These are phyloP conservation scores for Penicillium sp. DNA, from an alignment of 2,329 filamentous ascomycete genomes.

Conservation along the genomic window DNA sequence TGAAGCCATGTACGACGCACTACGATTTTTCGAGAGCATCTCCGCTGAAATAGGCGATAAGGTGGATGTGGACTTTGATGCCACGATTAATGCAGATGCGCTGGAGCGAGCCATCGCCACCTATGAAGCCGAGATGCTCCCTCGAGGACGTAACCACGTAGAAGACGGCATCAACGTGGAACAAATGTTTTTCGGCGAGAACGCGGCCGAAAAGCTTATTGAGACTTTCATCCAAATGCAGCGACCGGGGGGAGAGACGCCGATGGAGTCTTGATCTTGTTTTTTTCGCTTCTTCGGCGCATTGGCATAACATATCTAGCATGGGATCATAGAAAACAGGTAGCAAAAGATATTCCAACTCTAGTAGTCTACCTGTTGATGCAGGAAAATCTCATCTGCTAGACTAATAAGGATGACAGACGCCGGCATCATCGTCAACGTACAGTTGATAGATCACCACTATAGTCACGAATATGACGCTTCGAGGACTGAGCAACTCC, in stretches of 20 bases:
- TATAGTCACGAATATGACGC: no score
- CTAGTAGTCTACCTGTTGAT: background rate
- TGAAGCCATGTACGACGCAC: constrained; percentile 34
- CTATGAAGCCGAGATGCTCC: constrained; percentile 34
- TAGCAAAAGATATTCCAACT: background rate
- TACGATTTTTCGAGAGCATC: constrained; percentile 18
- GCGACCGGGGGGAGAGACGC: background rate
- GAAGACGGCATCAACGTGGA: constrained; percentile 14
- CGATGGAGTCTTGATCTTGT: background rate
- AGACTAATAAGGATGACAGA: background rate
- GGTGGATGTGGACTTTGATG: background rate
- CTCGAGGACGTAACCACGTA: constrained; percentile 20
- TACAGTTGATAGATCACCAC: background rate
- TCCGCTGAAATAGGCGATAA: background rate
- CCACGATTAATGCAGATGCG: constrained; percentile 7
- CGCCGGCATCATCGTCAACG: background rate
- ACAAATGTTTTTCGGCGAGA: constrained; percentile 11
- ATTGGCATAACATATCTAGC: background rate
- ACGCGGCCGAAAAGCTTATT: constrained; percentile 11
- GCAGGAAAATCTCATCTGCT: background rate
- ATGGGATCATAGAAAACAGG: background rate
- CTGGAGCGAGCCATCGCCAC: constrained; percentile 27
- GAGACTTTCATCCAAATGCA: constrained; percentile 2
- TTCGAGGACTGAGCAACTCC: background rate
- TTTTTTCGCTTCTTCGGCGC: background rate